Conservation (phyloP, 257 asterid species). For the Solanum bulbocastanum region DNA sequence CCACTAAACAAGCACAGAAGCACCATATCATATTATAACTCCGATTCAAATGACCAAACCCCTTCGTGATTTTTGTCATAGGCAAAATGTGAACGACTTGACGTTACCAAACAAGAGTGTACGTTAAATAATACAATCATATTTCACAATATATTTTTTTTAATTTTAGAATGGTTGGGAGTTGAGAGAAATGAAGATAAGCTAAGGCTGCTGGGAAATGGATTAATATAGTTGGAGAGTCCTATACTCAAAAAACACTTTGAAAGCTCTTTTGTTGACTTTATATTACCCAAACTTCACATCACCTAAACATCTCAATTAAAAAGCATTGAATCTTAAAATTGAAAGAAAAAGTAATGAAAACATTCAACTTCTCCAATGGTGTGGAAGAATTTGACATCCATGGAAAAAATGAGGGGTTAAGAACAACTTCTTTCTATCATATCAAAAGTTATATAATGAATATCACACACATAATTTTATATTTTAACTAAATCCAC, state of each 20-base stretch:
- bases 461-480: neutral
- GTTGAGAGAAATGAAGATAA: neutral
- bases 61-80: neutral
- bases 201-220: neutral
- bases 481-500: neutral
- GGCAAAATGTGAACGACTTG: too few species aligned
- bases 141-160: neutral
- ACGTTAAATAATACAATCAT: neutral
- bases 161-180: too few species aligned
- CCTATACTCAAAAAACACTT: neutral
- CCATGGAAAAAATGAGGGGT: neutral
- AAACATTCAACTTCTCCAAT: neutral
- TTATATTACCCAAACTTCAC: neutral
- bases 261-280: neutral
- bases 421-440: neutral
- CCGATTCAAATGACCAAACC: neutral
- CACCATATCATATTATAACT: neutral
- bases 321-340: neutral
- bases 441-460: neutral
- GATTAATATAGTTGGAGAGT: neutral
- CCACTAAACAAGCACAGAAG: too few species aligned
- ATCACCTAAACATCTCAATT: neutral
- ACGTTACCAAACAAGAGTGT: neutral
- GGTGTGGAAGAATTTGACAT: neutral
- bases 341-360: neutral